A percentile compares a stretch with the other conserved stretches of the same genome.
Conservation (phyloP, 2,329 filamentous ascomycete species). For the Colletotrichum tamarilloi region DNA sequence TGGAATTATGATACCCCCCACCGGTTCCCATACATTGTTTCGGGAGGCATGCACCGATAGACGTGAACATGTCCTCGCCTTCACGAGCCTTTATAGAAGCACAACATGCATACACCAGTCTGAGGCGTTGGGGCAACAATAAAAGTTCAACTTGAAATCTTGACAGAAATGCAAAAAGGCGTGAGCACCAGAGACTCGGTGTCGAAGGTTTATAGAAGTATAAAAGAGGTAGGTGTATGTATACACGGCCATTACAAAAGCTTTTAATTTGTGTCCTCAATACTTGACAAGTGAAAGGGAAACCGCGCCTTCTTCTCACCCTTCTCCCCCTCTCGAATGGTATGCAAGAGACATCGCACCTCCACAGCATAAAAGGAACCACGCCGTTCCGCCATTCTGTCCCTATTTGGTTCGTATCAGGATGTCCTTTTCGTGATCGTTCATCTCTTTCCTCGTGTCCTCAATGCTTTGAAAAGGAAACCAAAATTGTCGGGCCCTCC, state of each 20-base stretch:
- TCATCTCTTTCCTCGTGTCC: neutral
- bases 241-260: neutral
- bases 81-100: neutral
- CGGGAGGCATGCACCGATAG: neutral
- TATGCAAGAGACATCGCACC: neutral
- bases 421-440: neutral
- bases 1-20: conserved; percentile 29
- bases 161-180: no score
- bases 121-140: no score
- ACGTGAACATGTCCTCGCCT: neutral
- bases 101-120: neutral
- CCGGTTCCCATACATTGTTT: neutral
- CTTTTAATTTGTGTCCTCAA: neutral
- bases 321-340: neutral
- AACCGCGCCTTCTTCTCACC: neutral
- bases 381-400: neutral
- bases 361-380: neutral
- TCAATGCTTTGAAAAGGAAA: neutral
- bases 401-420: neutral
- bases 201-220: neutral
- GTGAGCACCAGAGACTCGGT: neutral
- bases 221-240: neutral
- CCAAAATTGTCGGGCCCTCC: no score
- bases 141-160: no score
- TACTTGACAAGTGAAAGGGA: neutral